Conservation (phyloP, 2,329 filamentous ascomycete species). For the Ophiosphaerella narmari region DNA sequence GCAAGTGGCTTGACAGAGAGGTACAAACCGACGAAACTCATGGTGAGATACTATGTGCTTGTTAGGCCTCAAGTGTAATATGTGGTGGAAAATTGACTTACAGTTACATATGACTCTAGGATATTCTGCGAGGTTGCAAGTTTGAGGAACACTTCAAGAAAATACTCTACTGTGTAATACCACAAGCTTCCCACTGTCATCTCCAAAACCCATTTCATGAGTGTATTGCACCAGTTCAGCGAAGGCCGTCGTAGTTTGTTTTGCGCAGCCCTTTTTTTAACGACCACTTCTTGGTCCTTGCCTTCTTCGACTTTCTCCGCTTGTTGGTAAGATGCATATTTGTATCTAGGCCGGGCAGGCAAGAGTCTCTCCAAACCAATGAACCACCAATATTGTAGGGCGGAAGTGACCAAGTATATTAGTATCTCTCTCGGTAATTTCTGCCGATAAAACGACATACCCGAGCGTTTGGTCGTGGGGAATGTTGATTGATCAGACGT, state of each 20-base stretch:
- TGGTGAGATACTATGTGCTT: slow-evolving; percentile 1
- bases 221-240: slow-evolving; percentile 20
- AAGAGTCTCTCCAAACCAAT: slow-evolving; percentile 14
- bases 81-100: slow-evolving; percentile 6
- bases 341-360: slow-evolving; percentile 10
- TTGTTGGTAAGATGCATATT: not conserved
- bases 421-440: slow-evolving; percentile 8
- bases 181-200: slow-evolving; percentile 13
- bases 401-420: slow-evolving; percentile 1
- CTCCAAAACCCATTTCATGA: slow-evolving; percentile 19
- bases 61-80: not conserved
- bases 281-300: slow-evolving; percentile 21
- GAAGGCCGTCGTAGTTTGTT: slow-evolving; percentile 16
- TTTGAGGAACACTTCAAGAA: slow-evolving; percentile 5
- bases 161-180: slow-evolving; percentile 1
- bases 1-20: slow-evolving; percentile 5
- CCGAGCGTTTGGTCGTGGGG: not conserved
- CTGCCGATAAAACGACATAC: slow-evolving; percentile 9
- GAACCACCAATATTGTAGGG: slow-evolving; percentile 18
- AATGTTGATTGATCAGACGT: not conserved
- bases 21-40: slow-evolving; percentile 1
- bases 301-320: slow-evolving; percentile 8
- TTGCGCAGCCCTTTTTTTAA: slow-evolving; percentile 23
- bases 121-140: slow-evolving; percentile 3
- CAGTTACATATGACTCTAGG: not conserved